A percentile compares a stretch with the other conserved stretches of the same genome.
Evolutionary conservation across 768 basidiomycete genomes (phyloP).

Genomic region (Auricularia auricula-judae): DNA sequence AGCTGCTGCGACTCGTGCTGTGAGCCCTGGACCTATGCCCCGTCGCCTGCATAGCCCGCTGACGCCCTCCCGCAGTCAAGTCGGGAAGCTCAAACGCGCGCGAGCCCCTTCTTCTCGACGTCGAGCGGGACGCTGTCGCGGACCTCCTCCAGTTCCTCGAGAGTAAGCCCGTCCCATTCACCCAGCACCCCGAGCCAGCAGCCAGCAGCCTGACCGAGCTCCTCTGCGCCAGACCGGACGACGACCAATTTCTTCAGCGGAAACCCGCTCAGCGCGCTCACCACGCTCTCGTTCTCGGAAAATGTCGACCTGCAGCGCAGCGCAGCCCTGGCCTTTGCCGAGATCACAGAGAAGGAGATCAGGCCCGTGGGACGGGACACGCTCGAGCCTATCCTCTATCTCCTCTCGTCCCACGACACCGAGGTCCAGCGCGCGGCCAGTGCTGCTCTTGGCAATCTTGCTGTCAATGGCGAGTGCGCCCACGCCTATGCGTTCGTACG

Average conservation of each 20-base stretch:
- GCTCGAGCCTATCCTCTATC: constrained; percentile 93
- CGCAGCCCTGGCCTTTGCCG: constrained; percentile 95
- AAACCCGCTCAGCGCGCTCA: constrained; percentile 82
- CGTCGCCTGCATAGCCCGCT: not conserved
- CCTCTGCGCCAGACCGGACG: constrained; percentile 63
- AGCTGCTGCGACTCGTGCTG: constrained; percentile 83
- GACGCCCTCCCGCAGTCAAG: constrained; percentile 39
- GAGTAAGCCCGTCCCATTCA: constrained; percentile 44
- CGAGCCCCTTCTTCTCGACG: constrained; percentile 78
- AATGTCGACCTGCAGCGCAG: constrained; percentile 98
- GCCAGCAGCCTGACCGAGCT: not conserved
- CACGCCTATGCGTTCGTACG: constrained; percentile 12
- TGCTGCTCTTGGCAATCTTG: constrained; percentile 93
- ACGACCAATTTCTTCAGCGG: constrained; percentile 98
- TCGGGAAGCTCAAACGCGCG: constrained; percentile 79
- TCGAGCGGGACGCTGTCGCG: constrained; percentile 95
- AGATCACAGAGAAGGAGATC: constrained; percentile 99
- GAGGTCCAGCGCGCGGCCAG: constrained; percentile 98
- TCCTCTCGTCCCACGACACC: constrained; percentile 93
- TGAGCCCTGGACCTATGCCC: constrained; percentile 25
- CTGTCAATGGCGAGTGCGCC: constrained; percentile 51
- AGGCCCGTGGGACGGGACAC: constrained; percentile 94
- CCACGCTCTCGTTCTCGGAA: constrained; percentile 95
- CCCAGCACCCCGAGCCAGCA: not conserved
- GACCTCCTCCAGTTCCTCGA: constrained; percentile 96